A percentile compares a stretch with the other conserved stretches of the same genome.
phyloP scores from a whole-genome alignment of 305 asterid species.

The Fraxinus greggii region DNA sequence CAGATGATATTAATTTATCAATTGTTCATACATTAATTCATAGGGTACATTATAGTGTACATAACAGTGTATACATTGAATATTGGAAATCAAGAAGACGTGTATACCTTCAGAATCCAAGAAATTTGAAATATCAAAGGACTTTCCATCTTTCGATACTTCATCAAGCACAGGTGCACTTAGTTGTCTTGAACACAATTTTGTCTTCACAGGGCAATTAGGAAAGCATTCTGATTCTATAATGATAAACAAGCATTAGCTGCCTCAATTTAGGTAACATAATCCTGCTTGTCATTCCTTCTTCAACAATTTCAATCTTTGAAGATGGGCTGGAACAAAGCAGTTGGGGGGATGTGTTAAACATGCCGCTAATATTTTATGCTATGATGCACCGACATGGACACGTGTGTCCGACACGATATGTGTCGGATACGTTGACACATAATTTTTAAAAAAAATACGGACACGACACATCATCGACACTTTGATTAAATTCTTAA shows the following conservation, averaged over 20 bases:
- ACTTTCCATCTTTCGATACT: neutral
- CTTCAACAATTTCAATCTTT: neutral
- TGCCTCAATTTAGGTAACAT: neutral
- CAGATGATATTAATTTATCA: neutral
- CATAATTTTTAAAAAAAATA: no score
- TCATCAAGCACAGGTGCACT: neutral
- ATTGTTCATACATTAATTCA: neutral
- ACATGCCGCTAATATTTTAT: no score
- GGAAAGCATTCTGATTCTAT: neutral
- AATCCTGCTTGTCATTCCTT: neutral
- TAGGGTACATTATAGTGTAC: no score
- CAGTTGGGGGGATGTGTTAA: no score
- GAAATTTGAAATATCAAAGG: conserved; percentile 29
- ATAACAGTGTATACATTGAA: neutral
- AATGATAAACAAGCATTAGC: neutral
- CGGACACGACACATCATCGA: neutral
- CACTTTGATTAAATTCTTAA: neutral
- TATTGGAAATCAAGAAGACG: neutral
- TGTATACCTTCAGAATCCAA: neutral
- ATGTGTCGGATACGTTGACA: neutral
- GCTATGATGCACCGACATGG: neutral
- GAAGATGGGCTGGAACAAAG: neutral
- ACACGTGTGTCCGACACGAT: neutral
- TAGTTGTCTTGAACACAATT: neutral
- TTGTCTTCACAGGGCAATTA: neutral